Conservation (phyloP, 192 early-diverging fungal species). For the Rhizophagus prolifer region DNA sequence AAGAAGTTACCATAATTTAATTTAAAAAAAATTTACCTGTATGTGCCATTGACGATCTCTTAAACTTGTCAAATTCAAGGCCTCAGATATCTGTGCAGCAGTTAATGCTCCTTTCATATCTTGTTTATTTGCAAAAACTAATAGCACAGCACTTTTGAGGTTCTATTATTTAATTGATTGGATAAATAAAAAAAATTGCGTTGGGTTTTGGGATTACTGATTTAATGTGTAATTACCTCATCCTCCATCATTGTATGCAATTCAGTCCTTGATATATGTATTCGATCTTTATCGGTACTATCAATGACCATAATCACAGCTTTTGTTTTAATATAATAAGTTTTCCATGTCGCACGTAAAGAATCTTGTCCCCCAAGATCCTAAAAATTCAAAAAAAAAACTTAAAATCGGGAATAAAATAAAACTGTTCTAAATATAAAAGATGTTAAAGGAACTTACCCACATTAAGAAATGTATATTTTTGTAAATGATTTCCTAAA, state of each 20-base stretch:
- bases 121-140: slow-evolving; percentile 73
- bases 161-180: slow-evolving; percentile 37
- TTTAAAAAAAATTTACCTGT: slow-evolving; percentile 42
- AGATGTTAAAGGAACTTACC: slow-evolving; percentile 48
- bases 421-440: background rate
- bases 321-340: slow-evolving; percentile 66
- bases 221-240: slow-evolving; percentile 41
- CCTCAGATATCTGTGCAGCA: slow-evolving; percentile 64
- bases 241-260: slow-evolving; percentile 69
- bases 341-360: slow-evolving; percentile 63
- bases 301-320: slow-evolving; percentile 76
- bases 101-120: slow-evolving; percentile 62
- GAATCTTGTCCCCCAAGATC: slow-evolving; percentile 66
- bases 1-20: background rate
- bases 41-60: slow-evolving; percentile 75
- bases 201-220: no score
- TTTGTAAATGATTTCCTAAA: slow-evolving; percentile 58
- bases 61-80: slow-evolving; percentile 53
- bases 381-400: slow-evolving; percentile 30
- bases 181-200: background rate
- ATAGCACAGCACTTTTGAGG: slow-evolving; percentile 54
- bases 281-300: slow-evolving; percentile 62
- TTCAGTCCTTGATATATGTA: slow-evolving; percentile 62
- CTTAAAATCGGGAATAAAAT: background rate
- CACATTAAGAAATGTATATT: slow-evolving; percentile 72